A percentile compares a stretch with the other conserved stretches of the same genome.
Evolutionary conservation across 768 basidiomycete species (phyloP).

Genomic region (Agrocybe pediades): DNA sequence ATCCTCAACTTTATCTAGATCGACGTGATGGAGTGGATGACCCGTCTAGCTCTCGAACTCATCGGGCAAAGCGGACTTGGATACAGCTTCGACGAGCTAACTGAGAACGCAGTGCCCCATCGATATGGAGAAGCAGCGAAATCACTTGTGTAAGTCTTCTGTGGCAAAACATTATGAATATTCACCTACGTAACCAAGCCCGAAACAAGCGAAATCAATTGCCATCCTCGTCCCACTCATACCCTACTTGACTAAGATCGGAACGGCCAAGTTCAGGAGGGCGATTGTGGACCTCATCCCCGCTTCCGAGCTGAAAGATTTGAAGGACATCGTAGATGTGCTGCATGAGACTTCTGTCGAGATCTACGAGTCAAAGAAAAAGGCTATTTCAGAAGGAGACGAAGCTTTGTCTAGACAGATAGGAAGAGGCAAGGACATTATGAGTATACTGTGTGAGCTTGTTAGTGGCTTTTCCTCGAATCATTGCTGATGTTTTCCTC

Average conservation of each 20-base stretch:
- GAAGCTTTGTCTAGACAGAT: conserved; percentile 30
- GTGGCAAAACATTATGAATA: background rate
- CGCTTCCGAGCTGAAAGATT: conserved; percentile 24
- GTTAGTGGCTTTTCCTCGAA: background rate
- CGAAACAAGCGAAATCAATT: background rate
- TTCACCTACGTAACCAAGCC: background rate
- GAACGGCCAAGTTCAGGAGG: conserved; percentile 29
- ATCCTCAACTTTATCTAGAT: conserved; percentile 29
- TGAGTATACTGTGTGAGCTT: conserved; percentile 46
- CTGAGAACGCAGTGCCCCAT: conserved; percentile 26
- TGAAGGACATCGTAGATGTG: conserved; percentile 34
- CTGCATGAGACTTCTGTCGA: conserved; percentile 36
- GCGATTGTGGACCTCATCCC: conserved; percentile 37
- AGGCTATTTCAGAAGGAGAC: conserved; percentile 32
- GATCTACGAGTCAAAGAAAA: conserved; percentile 38
- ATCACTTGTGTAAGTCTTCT: conserved; percentile 25
- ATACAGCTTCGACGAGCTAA: conserved; percentile 40
- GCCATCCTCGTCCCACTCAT: conserved; percentile 9
- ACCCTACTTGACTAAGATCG: conserved; percentile 21
- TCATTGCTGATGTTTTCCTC: background rate
- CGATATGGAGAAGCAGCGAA: conserved; percentile 32
- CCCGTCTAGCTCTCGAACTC: conserved; percentile 50
- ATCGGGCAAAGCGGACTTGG: conserved; percentile 52
- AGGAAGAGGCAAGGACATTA: conserved; percentile 43
- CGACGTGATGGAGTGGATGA: conserved; percentile 36